Base-by-base conservation (phyloP, 306 rosid species). In the Aeschynomene evenia region DNA sequence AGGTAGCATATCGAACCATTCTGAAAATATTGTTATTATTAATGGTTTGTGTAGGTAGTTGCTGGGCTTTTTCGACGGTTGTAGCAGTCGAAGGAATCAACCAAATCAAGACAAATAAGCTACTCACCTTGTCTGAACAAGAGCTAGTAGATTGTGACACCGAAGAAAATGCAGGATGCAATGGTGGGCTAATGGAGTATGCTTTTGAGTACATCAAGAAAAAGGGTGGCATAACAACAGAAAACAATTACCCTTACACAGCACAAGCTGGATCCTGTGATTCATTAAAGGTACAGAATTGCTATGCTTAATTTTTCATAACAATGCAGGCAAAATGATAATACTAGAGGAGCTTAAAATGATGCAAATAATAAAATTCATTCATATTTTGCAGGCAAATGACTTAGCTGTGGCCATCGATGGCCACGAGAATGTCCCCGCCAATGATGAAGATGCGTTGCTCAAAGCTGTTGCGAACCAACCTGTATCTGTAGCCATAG, bases 31-130 rank as follows among this genome's bases (percentile, higher is more conserved):
- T 26, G 12, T 26, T 79, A 24, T 19, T 9, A 4, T 3, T 68
- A 43, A 46, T 70, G 60, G 71, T 45, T 10, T 21, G 6, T 61
- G 7, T 4, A 84, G 89, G 89, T 18, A 85, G 89, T 26, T 85
- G 89, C 18, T 85, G 89, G 89, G 89, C 86, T 0, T 85, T 85
- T 81, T 79, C 89, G 60, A 76, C 89, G 0, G 71, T 81, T 39
- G 89, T 55, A 31, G 84, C 89, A 2, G 86, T 85, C 43, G 89
- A 85, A 80, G 89, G 89, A 4, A 79, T 85, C 46, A 85, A 85
- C 76, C 82, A 85, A 68, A 79, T 85, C 68, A 81, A 49, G 79
- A 78, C 84, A 56, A 31, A 76, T 0, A 76, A 68, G 50, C 39
- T 85, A 33, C 76, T 79, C 1, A 5, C 89, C 3, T 69, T 85